Percentiles rank a stretch among this genome's conserved stretches.
Conservation (phyloP, 257 asterid species). For the Penstemon davidsonii region DNA sequence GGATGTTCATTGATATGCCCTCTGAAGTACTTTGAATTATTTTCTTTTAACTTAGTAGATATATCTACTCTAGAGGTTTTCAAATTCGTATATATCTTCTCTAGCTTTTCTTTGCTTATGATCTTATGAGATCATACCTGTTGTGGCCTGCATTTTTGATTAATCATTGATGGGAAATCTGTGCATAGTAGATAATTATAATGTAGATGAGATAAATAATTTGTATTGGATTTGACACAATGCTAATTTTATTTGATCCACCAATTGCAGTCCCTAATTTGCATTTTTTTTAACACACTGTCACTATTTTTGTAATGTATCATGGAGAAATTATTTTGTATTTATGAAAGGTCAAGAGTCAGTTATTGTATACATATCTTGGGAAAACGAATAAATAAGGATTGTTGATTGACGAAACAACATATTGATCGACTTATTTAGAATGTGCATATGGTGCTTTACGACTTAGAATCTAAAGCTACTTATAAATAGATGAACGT, state of each 20-base stretch:
- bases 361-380: not conserved
- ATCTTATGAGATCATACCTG: not conserved
- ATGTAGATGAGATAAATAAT: not conserved
- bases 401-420: conserved; percentile 6
- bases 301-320: not conserved
- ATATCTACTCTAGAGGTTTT: not conserved
- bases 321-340: conserved; percentile 1
- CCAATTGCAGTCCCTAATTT: conserved; percentile 2
- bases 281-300: not conserved
- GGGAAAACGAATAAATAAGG: not conserved
- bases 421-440: conserved; percentile 1
- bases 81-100: not conserved
- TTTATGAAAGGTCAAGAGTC: not conserved
- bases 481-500: conserved; percentile 8
- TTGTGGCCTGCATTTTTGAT: not conserved
- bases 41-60: conserved; percentile 2
- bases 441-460: conserved; percentile 7
- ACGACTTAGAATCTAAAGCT: not conserved
- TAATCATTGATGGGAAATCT: conserved; percentile 7
- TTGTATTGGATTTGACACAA: not conserved
- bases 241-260: not conserved
- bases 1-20: not conserved
- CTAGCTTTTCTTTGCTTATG: not conserved
- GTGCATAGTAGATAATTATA: not conserved
- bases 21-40: not conserved